A percentile compares a stretch with the other conserved stretches of the same genome.
These are phyloP conservation scores for Cryphonectria nitschkei DNA, from an alignment of 2,329 filamentous ascomycete species.

Conservation along the genomic window DNA sequence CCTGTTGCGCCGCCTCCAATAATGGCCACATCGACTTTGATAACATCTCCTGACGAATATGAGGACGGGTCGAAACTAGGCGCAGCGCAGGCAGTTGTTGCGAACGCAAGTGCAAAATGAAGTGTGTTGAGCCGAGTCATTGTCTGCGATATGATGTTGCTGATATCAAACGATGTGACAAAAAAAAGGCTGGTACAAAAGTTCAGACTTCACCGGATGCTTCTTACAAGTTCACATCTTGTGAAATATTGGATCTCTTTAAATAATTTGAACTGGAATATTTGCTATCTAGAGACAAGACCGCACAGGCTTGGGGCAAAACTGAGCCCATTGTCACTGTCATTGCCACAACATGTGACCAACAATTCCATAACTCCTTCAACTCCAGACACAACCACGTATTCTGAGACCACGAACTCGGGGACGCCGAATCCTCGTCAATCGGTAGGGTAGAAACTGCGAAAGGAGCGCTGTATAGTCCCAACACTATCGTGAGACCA, in stretches of 20 bases:
- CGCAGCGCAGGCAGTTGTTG: neutral
- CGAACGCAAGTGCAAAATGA: neutral
- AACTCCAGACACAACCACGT: neutral
- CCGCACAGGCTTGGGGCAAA: neutral
- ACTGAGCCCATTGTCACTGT: neutral
- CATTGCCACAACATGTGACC: neutral
- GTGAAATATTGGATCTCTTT: neutral
- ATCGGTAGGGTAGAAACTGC: conserved; percentile 1
- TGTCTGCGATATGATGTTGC: neutral
- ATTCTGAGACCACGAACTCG: neutral
- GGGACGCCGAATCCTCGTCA: neutral
- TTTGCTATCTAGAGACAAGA: neutral
- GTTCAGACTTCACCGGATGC: neutral
- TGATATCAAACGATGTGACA: neutral
- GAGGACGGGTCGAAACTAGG: neutral
- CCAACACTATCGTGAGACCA: neutral
- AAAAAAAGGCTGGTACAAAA: neutral
- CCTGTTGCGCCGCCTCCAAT: conserved; percentile 33
- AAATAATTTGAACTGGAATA: neutral
- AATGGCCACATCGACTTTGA: conserved; percentile 29
- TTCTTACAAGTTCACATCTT: neutral
- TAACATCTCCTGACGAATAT: conserved; percentile 11
- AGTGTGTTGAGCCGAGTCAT: neutral
- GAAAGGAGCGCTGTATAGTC: neutral
- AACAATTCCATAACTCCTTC: neutral